Evolutionary conservation across 768 basidiomycete genomes (phyloP).

Genomic region (Boletus fagicola): DNA sequence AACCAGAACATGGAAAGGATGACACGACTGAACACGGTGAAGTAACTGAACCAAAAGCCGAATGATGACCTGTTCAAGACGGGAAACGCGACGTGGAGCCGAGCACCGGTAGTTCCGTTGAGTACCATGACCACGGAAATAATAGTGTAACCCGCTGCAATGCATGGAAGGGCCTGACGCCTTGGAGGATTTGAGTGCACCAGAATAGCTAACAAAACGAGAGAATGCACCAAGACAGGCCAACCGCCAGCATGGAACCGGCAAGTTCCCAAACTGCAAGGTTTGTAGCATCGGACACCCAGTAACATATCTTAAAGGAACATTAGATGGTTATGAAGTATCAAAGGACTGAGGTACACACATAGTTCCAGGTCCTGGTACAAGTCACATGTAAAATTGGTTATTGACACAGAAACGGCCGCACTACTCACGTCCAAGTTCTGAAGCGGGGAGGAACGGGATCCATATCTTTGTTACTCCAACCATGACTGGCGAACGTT

Average conservation of each 20-base stretch:
- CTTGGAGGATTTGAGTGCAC: conserved; percentile 28
- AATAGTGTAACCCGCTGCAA: conserved; percentile 69
- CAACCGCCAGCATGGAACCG: conserved; percentile 71
- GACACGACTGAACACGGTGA: conserved; percentile 74
- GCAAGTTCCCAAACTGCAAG: conserved; percentile 53
- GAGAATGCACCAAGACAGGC: conserved; percentile 57
- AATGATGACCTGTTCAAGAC: conserved; percentile 83
- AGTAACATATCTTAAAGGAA: conserved; percentile 26
- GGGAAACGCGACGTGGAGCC: conserved; percentile 72
- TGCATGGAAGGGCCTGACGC: conserved; percentile 66
- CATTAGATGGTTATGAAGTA: conserved; percentile 18
- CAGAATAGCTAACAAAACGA: neutral
- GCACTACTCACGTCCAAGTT: conserved; percentile 51
- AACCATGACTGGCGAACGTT: conserved; percentile 58
- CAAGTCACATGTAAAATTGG: neutral
- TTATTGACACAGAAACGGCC: neutral
- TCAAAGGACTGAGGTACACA: conserved; percentile 52
- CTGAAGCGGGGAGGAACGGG: conserved; percentile 57
- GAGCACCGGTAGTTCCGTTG: conserved; percentile 77
- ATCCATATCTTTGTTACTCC: conserved; percentile 78
- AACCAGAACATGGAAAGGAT: conserved; percentile 84
- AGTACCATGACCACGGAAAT: conserved; percentile 72
- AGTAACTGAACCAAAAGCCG: conserved; percentile 88
- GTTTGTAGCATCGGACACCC: conserved; percentile 30
- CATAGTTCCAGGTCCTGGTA: conserved; percentile 53